phyloP scores from a whole-genome alignment of 2,329 filamentous ascomycete species.

The Colletotrichum sp. region DNA sequence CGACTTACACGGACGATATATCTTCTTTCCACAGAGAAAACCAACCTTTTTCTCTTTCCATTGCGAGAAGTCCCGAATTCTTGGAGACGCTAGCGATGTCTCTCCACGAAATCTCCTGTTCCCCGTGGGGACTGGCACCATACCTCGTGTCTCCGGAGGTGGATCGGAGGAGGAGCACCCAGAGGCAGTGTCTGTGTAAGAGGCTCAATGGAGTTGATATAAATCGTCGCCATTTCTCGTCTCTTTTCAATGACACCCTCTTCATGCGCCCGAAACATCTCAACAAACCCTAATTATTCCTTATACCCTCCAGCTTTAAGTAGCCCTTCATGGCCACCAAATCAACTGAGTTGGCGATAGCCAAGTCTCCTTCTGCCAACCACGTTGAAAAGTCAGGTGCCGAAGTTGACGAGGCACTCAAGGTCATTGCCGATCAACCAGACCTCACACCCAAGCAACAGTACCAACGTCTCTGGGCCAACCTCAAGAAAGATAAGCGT shows the following conservation, averaged over 20 bases:
- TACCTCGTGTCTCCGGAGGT: neutral
- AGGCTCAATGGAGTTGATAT: neutral
- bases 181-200: neutral
- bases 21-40: neutral
- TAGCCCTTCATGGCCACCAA: neutral
- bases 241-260: neutral
- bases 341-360: neutral
- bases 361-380: neutral
- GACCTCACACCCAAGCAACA: constrained; percentile 29
- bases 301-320: neutral
- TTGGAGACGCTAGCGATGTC: neutral
- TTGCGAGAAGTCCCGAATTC: neutral
- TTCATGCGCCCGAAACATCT: neutral
- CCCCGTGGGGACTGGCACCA: neutral
- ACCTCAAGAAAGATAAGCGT: constrained; percentile 29
- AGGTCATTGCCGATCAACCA: neutral
- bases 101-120: neutral
- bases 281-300: neutral
- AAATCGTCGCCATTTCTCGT: neutral
- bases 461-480: constrained; percentile 30
- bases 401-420: neutral
- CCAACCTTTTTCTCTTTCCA: neutral
- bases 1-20: neutral
- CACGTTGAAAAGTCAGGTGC: neutral
- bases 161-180: neutral